These are phyloP conservation scores for Mortierella sp. DNA, from an alignment of 371 early-diverging fungal species.

Conservation along the genomic window DNA sequence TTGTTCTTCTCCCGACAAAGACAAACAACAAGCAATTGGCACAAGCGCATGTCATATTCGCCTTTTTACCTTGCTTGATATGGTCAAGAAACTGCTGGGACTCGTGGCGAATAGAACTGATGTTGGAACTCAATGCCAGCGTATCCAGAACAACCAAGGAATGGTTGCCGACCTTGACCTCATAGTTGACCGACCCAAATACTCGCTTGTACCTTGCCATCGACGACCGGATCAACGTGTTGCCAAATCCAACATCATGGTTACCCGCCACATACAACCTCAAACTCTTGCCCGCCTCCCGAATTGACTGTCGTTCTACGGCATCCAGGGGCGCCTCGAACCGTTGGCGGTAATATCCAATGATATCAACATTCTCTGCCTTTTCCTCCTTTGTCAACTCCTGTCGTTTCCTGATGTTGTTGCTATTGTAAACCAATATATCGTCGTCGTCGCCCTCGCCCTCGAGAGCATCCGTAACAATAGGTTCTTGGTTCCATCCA, in stretches of 20 bases:
- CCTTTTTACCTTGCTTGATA: slow-evolving; percentile 46
- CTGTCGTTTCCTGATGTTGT: slow-evolving; percentile 55
- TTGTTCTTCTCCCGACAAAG: background rate
- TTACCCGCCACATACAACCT: slow-evolving; percentile 81
- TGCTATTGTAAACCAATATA: slow-evolving; percentile 86
- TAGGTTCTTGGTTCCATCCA: slow-evolving; percentile 37
- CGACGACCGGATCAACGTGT: slow-evolving; percentile 68
- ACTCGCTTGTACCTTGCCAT: slow-evolving; percentile 66
- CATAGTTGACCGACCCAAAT: slow-evolving; percentile 81
- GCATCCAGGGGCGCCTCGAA: slow-evolving; percentile 20
- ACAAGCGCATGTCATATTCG: no score
- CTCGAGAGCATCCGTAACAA: slow-evolving; percentile 25
- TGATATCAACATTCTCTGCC: background rate
- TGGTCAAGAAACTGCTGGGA: slow-evolving; percentile 62
- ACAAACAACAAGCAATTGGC: background rate
- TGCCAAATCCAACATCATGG: slow-evolving; percentile 94
- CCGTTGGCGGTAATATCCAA: slow-evolving; percentile 25
- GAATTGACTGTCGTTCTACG: slow-evolving; percentile 11
- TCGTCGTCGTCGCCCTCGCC: slow-evolving; percentile 20
- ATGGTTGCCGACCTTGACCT: slow-evolving; percentile 69
- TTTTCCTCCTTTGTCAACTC: background rate
- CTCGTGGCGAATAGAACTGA: slow-evolving; percentile 59
- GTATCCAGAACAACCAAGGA: slow-evolving; percentile 83
- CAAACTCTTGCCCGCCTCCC: slow-evolving; percentile 27
- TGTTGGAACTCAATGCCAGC: slow-evolving; percentile 73